Evolutionary conservation across 768 basidiomycete genomes (phyloP).

Genomic region (Rhodotorula taiwanensis): DNA sequence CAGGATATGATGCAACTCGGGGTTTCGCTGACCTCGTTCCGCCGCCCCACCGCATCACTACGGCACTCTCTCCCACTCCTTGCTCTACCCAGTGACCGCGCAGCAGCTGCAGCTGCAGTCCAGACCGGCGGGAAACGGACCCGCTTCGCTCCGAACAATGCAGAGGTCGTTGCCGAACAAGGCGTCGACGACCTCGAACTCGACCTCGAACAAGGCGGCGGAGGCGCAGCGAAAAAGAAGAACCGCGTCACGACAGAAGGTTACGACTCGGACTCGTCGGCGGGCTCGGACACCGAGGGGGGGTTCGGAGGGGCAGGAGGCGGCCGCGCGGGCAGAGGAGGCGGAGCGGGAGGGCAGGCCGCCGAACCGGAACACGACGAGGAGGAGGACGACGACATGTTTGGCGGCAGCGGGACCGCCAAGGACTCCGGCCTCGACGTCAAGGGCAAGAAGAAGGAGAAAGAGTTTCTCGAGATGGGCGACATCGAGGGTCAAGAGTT

Average conservation of each 20-base stretch:
- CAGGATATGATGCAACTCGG: no score
- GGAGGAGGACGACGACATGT: conserved; percentile 46
- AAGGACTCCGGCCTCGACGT: conserved; percentile 73
- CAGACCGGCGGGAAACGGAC: conserved; percentile 18
- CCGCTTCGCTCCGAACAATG: conserved; percentile 23
- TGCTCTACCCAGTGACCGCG: conserved; percentile 9
- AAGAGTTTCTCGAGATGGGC: conserved; percentile 71
- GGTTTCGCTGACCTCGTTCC: not conserved
- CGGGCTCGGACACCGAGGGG: conserved; percentile 18
- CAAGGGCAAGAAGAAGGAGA: conserved; percentile 53
- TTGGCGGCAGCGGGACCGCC: conserved; percentile 51
- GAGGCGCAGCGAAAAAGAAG: conserved; percentile 3
- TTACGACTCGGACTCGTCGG: conserved; percentile 34
- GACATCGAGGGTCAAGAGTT: conserved; percentile 99
- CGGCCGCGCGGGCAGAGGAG: conserved; percentile 12
- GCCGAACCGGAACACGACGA: conserved; percentile 42
- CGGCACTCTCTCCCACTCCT: not conserved
- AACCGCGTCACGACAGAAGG: conserved; percentile 29
- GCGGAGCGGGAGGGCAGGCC: not conserved
- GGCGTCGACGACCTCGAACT: conserved; percentile 26
- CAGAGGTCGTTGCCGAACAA: not conserved
- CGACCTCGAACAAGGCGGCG: conserved; percentile 27
- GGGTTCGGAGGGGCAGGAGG: conserved; percentile 26
- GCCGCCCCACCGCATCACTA: not conserved
- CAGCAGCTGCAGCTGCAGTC: conserved; percentile 10